Evolutionary conservation across 805 yeast species (phyloP).

Genomic region (Schizosaccharomyces octosporus): DNA sequence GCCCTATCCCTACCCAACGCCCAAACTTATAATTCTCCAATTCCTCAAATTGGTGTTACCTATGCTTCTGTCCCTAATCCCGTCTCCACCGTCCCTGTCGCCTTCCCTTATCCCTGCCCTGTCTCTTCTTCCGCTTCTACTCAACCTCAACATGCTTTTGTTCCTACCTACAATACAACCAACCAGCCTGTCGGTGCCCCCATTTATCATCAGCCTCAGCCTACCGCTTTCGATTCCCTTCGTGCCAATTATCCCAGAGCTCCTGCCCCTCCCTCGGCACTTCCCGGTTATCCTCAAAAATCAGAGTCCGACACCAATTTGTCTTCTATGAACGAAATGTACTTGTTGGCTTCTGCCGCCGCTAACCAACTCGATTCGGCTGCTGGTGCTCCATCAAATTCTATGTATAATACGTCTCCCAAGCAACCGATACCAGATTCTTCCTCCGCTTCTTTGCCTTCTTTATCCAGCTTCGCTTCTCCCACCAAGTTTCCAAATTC

Average conservation of each 20-base stretch:
- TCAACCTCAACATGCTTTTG: not conserved
- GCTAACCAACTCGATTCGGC: constrained; percentile 20
- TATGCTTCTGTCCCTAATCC: not conserved
- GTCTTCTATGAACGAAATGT: constrained; percentile 9
- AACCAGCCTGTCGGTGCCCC: not conserved
- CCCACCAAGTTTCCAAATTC: not conserved
- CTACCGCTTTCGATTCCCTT: not conserved
- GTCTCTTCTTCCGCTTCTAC: not conserved
- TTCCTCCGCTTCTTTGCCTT: not conserved
- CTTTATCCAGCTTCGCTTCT: not conserved
- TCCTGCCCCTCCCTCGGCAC: not conserved
- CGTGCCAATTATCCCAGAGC: not conserved
- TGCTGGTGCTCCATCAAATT: constrained; percentile 1
- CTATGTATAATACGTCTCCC: not conserved
- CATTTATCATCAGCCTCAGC: not conserved
- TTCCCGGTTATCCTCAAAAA: not conserved
- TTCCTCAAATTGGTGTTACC: not conserved
- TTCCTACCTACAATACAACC: not conserved
- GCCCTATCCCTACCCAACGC: not conserved
- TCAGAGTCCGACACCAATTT: not conserved
- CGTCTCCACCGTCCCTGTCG: not conserved
- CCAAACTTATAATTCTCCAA: not conserved
- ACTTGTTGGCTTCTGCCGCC: constrained; percentile 21
- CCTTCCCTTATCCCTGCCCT: not conserved
- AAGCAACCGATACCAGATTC: not conserved